Base-by-base conservation (phyloP, 495 filamentous ascomycete genomes). In the Aspergillus conjunctus region DNA sequence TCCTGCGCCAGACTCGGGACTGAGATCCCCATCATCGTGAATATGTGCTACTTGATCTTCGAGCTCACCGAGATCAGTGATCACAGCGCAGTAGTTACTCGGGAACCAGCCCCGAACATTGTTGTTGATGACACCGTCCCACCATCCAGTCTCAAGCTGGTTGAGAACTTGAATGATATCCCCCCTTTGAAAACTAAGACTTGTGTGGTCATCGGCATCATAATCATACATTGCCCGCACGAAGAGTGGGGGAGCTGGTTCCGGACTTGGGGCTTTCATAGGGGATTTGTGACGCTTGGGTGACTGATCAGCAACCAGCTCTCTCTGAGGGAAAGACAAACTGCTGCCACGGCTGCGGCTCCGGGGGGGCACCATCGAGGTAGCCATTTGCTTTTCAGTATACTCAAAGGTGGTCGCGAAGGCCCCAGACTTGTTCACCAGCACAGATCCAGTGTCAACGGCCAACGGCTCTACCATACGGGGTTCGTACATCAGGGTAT, bases 141-240 rank as follows among this genome's bases (percentile, higher is more conserved):
- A 98, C 94, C 94, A 98, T 9, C 94, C 94, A 62, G 92, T 98
- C 67, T 97, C 95, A 44, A 98, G 81, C 73, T 96, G 93, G 58
- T 96, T 98, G 59, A 98, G 89, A 66, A 98, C 94, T 77, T 97
- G 92, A 60, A 98, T 98, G 58, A 97, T 86, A 70, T 98, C 94
- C 61, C 95, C 95, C 67, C 93, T 88, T 60, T 87, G 90, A 72
- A 98, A 98, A 77, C 93, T 97, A 66, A 98, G 79, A 76, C 93
- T 97, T 41, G 94, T 97, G 64, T 90, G 87, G 77, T 98, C 94
- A 73, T 98, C 93, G 60, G 95, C 91, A 69, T 95, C 89, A 74
- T 98, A 98, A 76, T 97, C 91, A 79, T 98, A 98, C 59, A 97
- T 84, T 17, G 94, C 94, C 64, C 93, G 90, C 68, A 98, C 95